Conservation (phyloP, 202 grass and related monocot genomes). For the Setaria italica region DNA sequence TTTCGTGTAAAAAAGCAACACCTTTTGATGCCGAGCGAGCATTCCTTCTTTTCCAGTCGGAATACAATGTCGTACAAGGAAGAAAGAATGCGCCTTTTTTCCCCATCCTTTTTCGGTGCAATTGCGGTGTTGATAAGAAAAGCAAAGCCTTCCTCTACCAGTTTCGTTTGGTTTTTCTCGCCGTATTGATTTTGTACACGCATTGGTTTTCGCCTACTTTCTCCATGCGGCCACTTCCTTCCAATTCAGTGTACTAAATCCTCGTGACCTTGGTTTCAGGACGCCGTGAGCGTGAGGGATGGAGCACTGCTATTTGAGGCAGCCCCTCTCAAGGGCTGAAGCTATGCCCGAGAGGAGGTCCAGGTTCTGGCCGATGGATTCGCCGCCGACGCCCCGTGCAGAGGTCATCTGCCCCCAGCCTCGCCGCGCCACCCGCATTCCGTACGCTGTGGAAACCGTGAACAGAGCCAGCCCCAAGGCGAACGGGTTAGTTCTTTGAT, state of each 20-base stretch:
- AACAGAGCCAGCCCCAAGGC: slow-evolving; percentile 53
- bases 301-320: slow-evolving; percentile 60
- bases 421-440: slow-evolving; percentile 47
- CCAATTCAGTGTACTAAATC: background rate
- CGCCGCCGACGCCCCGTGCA: slow-evolving; percentile 35
- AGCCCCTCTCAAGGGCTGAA: slow-evolving; percentile 51
- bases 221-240: background rate
- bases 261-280: slow-evolving; percentile 16
- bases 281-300: slow-evolving; percentile 31
- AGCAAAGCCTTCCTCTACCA: background rate
- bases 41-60: background rate
- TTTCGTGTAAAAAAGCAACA: slow-evolving; percentile 7
- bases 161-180: background rate
- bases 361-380: slow-evolving; percentile 81
- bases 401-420: slow-evolving; percentile 88
- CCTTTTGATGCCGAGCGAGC: background rate
- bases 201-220: slow-evolving; percentile 6
- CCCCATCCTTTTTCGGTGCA: background rate
- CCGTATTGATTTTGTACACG: slow-evolving; percentile 1
- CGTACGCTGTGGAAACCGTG: slow-evolving; percentile 44
- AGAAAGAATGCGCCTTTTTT: background rate
- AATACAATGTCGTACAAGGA: slow-evolving; percentile 16
- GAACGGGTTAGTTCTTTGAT: slow-evolving; percentile 52
- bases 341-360: slow-evolving; percentile 64
- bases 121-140: background rate